Conservation (phyloP, 768 basidiomycete genomes). For the Rhodotorula babjevae region DNA sequence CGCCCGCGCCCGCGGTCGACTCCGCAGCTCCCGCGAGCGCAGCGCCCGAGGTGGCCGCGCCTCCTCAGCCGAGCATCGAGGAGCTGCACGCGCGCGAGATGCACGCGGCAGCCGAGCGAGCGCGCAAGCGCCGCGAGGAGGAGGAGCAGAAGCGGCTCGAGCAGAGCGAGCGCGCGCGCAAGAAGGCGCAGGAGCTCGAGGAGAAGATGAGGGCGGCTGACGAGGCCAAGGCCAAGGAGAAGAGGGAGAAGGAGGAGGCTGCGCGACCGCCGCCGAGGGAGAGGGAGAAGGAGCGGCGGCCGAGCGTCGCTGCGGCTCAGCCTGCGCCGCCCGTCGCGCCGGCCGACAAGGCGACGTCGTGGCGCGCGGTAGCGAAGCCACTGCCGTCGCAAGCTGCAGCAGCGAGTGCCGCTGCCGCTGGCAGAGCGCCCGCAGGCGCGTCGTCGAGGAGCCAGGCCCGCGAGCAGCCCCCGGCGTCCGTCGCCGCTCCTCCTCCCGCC, state of each 20-base stretch:
- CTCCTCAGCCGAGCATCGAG: conserved; percentile 39
- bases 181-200: conserved; percentile 56
- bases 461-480: not conserved
- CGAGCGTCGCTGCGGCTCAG: not conserved
- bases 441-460: conserved; percentile 1
- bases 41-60: not conserved
- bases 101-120: conserved; percentile 79
- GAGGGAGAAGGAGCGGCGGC: conserved; percentile 3
- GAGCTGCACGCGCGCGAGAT: conserved; percentile 51
- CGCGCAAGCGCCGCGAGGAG: conserved; percentile 68
- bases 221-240: conserved; percentile 9
- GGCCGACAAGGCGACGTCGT: conserved; percentile 1
- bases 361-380: conserved; percentile 13
- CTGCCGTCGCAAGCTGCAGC: not conserved
- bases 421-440: not conserved
- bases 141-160: conserved; percentile 79
- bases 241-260: not conserved
- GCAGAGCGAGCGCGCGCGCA: conserved; percentile 70
- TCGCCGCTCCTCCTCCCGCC: too few species aligned
- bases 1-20: not conserved
- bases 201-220: conserved; percentile 33
- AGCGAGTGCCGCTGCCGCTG: too few species aligned
- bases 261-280: not conserved
- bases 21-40: not conserved
- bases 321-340: not conserved